phyloP scores from a whole-genome alignment of 2,329 filamentous ascomycete genomes.

The Penicillium sclerotigenum region DNA sequence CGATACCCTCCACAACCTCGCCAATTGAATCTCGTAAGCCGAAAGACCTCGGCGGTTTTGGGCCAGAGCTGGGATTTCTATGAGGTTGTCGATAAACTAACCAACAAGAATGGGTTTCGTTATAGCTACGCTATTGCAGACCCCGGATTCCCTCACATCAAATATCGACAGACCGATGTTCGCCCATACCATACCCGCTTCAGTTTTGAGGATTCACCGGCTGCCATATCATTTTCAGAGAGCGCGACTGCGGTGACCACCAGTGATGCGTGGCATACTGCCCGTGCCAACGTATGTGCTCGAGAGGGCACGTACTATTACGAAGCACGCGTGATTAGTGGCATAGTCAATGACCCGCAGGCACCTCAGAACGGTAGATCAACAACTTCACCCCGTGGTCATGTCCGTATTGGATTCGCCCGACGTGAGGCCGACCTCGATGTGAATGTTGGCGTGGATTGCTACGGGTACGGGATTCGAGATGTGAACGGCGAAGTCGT shows the following conservation, averaged over 20 bases:
- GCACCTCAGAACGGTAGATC: conserved; percentile 22
- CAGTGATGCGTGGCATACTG: conserved; percentile 88
- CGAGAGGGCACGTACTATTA: conserved; percentile 90
- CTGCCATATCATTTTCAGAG: conserved; percentile 77
- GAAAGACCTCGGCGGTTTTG: conserved; percentile 35
- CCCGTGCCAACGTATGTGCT: conserved; percentile 83
- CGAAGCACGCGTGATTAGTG: conserved; percentile 84
- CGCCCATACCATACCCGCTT: conserved; percentile 79
- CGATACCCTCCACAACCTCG: conserved; percentile 38
- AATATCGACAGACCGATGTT: conserved; percentile 84
- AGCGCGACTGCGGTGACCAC: conserved; percentile 77
- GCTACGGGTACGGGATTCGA: conserved; percentile 90
- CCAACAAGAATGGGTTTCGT: conserved; percentile 71
- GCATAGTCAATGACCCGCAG: conserved; percentile 43
- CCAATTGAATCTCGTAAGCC: conserved; percentile 39
- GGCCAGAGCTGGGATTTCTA: conserved; percentile 42
- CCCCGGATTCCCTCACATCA: conserved; percentile 80
- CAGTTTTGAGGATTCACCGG: conserved; percentile 87
- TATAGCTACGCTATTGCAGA: conserved; percentile 91
- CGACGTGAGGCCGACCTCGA: conserved; percentile 47
- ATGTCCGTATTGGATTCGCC: conserved; percentile 50
- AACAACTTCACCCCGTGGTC: conserved; percentile 34
- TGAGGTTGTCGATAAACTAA: conserved; percentile 50
- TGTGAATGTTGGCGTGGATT: conserved; percentile 75
- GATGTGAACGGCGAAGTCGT: conserved; percentile 89